Evolutionary conservation across 495 filamentous ascomycete species (phyloP).

Genomic region (Lasiosphaeriaceae sp.): DNA sequence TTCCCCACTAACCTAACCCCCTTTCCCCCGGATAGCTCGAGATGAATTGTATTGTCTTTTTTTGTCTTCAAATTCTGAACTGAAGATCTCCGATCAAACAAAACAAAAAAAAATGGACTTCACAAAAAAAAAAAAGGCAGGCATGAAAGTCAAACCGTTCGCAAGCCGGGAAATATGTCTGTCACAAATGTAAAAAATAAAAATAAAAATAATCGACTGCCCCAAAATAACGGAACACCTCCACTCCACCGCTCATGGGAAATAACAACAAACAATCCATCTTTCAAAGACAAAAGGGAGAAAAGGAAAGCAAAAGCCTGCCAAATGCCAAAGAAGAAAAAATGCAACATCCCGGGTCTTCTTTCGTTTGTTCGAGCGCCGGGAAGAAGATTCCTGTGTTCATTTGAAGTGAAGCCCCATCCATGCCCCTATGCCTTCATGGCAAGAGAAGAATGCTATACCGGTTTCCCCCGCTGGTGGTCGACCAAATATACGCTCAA

Average conservation of each 20-base stretch:
- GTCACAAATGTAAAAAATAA: too few relatives aligned
- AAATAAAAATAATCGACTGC: too few relatives aligned
- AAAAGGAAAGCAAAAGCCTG: neutral
- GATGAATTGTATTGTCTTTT: too few relatives aligned
- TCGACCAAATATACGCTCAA: neutral
- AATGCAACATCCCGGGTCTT: neutral
- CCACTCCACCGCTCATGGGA: neutral
- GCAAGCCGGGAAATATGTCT: too few relatives aligned
- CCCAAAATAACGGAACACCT: too few relatives aligned
- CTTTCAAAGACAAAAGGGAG: neutral
- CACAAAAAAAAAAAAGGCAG: too few relatives aligned
- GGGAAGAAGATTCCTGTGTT: neutral
- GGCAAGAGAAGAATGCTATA: neutral
- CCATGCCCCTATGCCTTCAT: neutral
- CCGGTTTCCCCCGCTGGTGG: neutral
- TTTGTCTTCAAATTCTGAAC: too few relatives aligned
- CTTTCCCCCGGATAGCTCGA: too few relatives aligned
- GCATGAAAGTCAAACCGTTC: too few relatives aligned
- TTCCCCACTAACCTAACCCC: too few relatives aligned
- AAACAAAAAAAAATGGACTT: too few relatives aligned
- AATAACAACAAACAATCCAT: neutral
- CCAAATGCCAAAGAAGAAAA: neutral
- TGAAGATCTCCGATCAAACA: too few relatives aligned
- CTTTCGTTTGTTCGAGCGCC: neutral
- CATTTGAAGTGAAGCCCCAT: neutral